These are phyloP conservation scores for Funneliformis geosporum DNA, from an alignment of 192 early-diverging fungal genomes.

Conservation along the genomic window DNA sequence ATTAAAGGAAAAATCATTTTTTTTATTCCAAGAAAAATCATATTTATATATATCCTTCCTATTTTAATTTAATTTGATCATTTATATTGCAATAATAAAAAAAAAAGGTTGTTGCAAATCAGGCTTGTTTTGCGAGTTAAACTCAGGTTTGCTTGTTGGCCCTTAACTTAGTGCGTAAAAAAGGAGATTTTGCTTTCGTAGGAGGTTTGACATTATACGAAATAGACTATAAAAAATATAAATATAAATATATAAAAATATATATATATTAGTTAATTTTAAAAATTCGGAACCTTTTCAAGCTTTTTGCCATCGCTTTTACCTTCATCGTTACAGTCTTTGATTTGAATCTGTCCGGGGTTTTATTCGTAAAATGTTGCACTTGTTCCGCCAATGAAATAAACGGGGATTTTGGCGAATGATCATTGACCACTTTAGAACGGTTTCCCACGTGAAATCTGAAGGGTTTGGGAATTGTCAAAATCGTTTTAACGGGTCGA, in stretches of 20 bases:
- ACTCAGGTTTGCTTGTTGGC: background rate
- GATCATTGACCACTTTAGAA: background rate
- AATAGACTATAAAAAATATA: background rate
- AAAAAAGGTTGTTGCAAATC: no score
- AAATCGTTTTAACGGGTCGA: background rate
- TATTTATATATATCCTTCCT: no score
- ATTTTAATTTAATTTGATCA: no score
- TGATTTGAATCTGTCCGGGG: constrained; percentile 28
- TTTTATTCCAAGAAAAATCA: no score
- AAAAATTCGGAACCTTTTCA: background rate
- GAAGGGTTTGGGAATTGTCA: constrained; percentile 20
- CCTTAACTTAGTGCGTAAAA: background rate
- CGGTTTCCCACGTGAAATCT: background rate
- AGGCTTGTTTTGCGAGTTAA: no score
- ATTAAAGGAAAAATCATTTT: no score
- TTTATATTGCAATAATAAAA: no score
- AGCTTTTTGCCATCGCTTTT: background rate
- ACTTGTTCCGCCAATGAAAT: constrained; percentile 7
- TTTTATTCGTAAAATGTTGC: constrained; percentile 6
- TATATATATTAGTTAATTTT: background rate
- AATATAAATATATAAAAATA: no score
- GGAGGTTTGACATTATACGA: background rate
- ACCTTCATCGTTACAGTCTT: constrained; percentile 9
- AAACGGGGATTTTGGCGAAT: background rate
- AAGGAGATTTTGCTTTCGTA: constrained; percentile 3